A percentile compares a stretch with the other conserved stretches of the same genome.
Evolutionary conservation across 2,329 filamentous ascomycete species (phyloP).

Genomic region (Penicillium vulpinum): DNA sequence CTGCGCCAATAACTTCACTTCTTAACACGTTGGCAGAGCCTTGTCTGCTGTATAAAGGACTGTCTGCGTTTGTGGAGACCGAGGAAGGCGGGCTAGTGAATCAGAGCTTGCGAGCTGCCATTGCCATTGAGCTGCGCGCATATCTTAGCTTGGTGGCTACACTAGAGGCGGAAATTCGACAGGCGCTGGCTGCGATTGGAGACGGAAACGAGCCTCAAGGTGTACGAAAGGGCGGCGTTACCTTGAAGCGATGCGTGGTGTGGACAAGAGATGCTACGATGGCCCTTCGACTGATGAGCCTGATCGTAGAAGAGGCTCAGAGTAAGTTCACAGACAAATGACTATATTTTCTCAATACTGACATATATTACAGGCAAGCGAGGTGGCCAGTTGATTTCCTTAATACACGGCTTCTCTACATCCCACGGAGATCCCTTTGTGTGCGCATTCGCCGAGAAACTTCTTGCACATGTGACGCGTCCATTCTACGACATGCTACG

Average conservation of each 20-base stretch:
- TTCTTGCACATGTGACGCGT: slow-evolving; percentile 81
- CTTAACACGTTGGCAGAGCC: slow-evolving; percentile 90
- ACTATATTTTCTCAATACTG: slow-evolving; percentile 2
- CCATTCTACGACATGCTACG: slow-evolving; percentile 97
- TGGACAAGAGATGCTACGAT: slow-evolving; percentile 98
- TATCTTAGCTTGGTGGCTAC: slow-evolving; percentile 91
- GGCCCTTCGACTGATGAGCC: slow-evolving; percentile 86
- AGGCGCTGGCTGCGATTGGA: slow-evolving; percentile 71
- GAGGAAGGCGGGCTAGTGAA: slow-evolving; percentile 81
- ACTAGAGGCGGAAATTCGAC: slow-evolving; percentile 85
- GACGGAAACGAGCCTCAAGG: slow-evolving; percentile 61
- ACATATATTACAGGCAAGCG: slow-evolving; percentile 56
- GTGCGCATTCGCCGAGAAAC: slow-evolving; percentile 83
- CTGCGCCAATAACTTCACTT: slow-evolving; percentile 80
- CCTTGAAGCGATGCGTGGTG: slow-evolving; percentile 89
- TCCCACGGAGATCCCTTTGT: slow-evolving; percentile 96
- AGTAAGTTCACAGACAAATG: slow-evolving; percentile 48
- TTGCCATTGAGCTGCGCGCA: slow-evolving; percentile 79
- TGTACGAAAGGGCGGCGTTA: slow-evolving; percentile 84
- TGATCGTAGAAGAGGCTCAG: slow-evolving; percentile 89
- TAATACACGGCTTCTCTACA: slow-evolving; percentile 90
- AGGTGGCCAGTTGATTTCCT: slow-evolving; percentile 86
- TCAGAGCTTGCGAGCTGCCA: slow-evolving; percentile 86
- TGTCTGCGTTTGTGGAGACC: slow-evolving; percentile 79
- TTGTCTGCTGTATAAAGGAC: slow-evolving; percentile 80